Base-by-base conservation (phyloP, 306 rosid species). In the Acacia crassicarpa region DNA sequence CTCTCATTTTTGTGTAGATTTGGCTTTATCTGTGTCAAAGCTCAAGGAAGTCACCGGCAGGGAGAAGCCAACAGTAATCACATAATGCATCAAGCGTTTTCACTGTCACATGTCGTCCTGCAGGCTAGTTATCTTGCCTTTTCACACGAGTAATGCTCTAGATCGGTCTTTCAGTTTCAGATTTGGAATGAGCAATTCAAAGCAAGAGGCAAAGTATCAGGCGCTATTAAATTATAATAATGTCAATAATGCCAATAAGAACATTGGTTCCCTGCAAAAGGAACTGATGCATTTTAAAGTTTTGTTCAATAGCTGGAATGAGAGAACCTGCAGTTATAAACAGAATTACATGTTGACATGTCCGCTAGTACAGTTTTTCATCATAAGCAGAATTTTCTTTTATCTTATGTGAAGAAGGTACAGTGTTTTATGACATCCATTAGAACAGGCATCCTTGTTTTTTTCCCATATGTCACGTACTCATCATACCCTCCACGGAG, bases 31-130 rank as follows among this genome's bases (percentile, higher is more conserved):
- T 0, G 58, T 92, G 72, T 96, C 98, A 14, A 91, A 91, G 88
- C 88, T 96, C 85, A 88, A 89, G 93, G 99, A 92, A 8, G 92
- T 90, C 92, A 96, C 98, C 8, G 97, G 99, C 80, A 94, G 97
- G 84, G 93, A 93, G 70, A 88, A 91, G 80, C 99, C 99, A 59
- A 96, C 99, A 61, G 99, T 96, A 84, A 94, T 96, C 89, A 93
- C 99, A 81, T 96, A 85, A 74, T 44, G 27, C 59, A 20, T 35
- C 85, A 30, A 80, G 59, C 15, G n/a, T 53, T 41, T 6, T 58
- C 67, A 48, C 23, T 68, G 68, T 30, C 74, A 81, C 13, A 1
- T 3, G 27, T 10, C 67, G 56, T 84, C 51, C 71, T 83, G 9
- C 77, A 63, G 69, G 69, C 41, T 30, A 30, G 69, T 32, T 63